Percentiles rank a stretch among this genome's conserved stretches.
Conservation (phyloP, 2,329 filamentous ascomycete species). For the Aspergillus unguis region DNA sequence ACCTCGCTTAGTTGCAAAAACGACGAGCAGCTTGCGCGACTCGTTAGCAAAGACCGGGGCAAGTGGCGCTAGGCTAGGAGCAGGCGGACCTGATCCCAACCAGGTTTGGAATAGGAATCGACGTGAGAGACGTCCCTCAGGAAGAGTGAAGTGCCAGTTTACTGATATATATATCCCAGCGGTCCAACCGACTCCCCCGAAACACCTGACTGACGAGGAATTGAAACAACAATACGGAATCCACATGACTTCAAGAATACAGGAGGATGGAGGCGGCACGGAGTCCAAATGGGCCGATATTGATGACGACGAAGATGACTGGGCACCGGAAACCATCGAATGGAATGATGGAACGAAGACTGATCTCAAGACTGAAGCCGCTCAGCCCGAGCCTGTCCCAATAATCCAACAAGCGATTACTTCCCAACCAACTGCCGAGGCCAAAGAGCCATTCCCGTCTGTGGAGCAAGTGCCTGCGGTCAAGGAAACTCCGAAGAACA, state of each 20-base stretch:
- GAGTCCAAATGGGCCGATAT: constrained; percentile 68
- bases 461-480: constrained; percentile 22
- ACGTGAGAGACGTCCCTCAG: constrained; percentile 42
- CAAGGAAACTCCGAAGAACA: constrained; percentile 27
- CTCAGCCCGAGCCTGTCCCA: constrained; percentile 39
- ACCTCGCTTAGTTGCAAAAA: constrained; percentile 62
- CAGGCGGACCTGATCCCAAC: constrained; percentile 60
- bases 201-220: constrained; percentile 66
- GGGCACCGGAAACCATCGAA: constrained; percentile 65
- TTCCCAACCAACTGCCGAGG: constrained; percentile 17
- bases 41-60: constrained; percentile 49
- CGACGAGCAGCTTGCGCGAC: constrained; percentile 52
- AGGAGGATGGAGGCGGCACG: constrained; percentile 59
- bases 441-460: constrained; percentile 21
- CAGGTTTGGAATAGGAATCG: constrained; percentile 69
- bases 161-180: constrained; percentile 36
- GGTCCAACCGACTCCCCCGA: constrained; percentile 54
- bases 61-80: constrained; percentile 44
- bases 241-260: constrained; percentile 62
- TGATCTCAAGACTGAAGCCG: constrained; percentile 40
- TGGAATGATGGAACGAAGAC: constrained; percentile 69
- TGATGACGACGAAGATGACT: constrained; percentile 66
- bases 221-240: constrained; percentile 67
- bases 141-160: constrained; percentile 13
- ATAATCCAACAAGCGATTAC: constrained; percentile 13